Base-by-base conservation (phyloP, 2,329 filamentous ascomycete genomes). In the Fusarium protoensiforme region DNA sequence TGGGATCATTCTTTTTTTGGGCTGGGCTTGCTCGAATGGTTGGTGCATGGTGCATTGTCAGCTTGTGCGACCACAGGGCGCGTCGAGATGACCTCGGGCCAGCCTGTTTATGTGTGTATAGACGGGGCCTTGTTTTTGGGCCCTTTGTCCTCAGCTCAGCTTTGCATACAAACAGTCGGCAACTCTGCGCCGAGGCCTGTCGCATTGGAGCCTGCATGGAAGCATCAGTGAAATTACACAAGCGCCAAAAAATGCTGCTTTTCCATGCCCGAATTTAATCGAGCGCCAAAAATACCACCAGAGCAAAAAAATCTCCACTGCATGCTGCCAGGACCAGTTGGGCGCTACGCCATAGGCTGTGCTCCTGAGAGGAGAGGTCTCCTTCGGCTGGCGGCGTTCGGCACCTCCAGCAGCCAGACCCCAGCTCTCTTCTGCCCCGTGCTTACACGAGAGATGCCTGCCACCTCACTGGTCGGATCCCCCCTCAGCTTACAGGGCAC, bases 1-100 rank as follows among this genome's bases (percentile, higher is more conserved):
- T 65, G 14, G 22, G 31, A 51, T 61, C 66, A 73, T 73, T 67
- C 53, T 72, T 72, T 73, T 73, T 73, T 73, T 51, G 51, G 38
- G 39, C 46, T 65, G 33, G 22, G 36, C n/a, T 38, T 3, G 41
- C 38, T 63, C 43, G 20, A 61, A 36, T 24, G 39, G n/a, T 51
- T 46, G 35, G 31, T 36, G 39, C 27, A 27, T 46, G 41, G 51
- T n/a, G 48, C 48, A 53, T 39, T 46, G 57, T 41, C 61, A 64
- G 61, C 68, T 58, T 69, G 54, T 31, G 48, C 48, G 29, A 53
- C 48, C 18, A 33, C 8, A 24, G 22, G 27, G 46, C 46, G 46
- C 27, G 46, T 51, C 48, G 48, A 53, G 48, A 53, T 53, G 27
- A 53, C n/a, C 48, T 53, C 48, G 24, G 41, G 24, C 16, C 10